These are phyloP conservation scores for Eimeria tenella DNA, from an alignment of 169 alveolate genomes.

Conservation along the genomic window DNA sequence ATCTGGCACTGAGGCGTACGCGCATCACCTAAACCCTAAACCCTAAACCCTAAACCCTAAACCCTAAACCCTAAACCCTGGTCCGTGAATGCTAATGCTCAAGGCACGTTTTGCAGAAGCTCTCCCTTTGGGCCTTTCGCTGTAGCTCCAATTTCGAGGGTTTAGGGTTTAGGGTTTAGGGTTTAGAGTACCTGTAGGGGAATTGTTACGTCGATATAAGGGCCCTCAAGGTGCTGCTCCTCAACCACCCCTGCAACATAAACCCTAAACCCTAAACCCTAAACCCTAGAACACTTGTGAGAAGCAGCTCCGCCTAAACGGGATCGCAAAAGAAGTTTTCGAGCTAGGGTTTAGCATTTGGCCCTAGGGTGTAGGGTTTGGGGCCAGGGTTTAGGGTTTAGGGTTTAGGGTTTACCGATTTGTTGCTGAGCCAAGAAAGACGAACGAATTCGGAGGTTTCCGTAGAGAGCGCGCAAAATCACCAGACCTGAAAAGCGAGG, in stretches of 20 bases:
- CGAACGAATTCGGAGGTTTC: conserved; percentile 53
- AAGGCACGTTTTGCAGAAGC: too few relatives aligned
- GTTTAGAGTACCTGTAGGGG: conserved; percentile 56
- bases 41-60: conserved; percentile 2
- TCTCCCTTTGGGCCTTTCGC: too few relatives aligned
- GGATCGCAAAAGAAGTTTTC: too few relatives aligned
- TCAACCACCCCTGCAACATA: conserved; percentile 16
- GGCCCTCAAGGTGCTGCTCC: conserved; percentile 64
- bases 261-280: background rate
- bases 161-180: background rate
- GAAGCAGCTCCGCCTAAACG: background rate
- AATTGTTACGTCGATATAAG: conserved; percentile 66
- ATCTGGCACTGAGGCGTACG: conserved; percentile 49
- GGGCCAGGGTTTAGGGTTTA: too few relatives aligned
- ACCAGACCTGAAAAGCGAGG: conserved; percentile 19
- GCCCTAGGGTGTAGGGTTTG: too few relatives aligned
- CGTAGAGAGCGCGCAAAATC: conserved; percentile 40
- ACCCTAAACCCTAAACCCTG: background rate
- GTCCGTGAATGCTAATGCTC: too few relatives aligned
- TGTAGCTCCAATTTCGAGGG: background rate
- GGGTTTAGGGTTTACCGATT: too few relatives aligned
- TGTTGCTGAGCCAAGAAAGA: background rate
- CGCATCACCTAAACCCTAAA: background rate
- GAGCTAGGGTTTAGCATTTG: too few relatives aligned
- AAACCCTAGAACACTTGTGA: background rate